These are phyloP conservation scores for Annulohypoxylon stygium DNA, from an alignment of 495 filamentous ascomycete species.

Conservation along the genomic window DNA sequence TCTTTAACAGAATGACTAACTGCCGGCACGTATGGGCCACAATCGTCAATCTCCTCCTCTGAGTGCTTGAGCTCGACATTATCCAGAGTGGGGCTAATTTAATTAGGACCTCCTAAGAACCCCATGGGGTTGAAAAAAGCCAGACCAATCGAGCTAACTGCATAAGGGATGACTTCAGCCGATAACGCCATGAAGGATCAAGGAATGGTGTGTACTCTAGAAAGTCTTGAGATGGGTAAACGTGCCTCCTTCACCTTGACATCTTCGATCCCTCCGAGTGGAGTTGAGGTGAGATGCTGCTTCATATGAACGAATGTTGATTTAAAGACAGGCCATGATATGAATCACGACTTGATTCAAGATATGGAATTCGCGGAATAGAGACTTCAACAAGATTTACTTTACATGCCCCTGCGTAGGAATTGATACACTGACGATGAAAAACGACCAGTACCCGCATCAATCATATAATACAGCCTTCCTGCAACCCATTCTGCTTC, in stretches of 20 bases:
- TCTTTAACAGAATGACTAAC: conserved; percentile 1
- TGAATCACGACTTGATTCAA: background rate
- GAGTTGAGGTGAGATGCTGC: background rate
- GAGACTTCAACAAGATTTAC: background rate
- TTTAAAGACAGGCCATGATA: background rate
- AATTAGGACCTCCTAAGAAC: conserved; percentile 30
- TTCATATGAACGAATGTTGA: no score
- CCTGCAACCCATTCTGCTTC: background rate
- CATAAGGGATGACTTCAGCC: background rate
- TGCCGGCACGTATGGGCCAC: conserved; percentile 19
- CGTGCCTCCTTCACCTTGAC: background rate
- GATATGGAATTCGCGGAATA: background rate
- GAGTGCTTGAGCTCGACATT: conserved; percentile 30
- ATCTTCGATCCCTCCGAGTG: background rate
- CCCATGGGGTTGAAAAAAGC: conserved; percentile 30
- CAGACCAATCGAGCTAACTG: conserved; percentile 28
- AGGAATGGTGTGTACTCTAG: background rate
- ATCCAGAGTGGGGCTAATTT: conserved; percentile 33
- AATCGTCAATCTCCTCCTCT: conserved; percentile 1
- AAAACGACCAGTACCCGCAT: background rate
- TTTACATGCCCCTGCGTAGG: background rate
- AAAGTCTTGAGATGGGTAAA: background rate
- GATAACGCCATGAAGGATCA: background rate
- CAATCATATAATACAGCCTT: background rate
- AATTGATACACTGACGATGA: background rate